phyloP scores from a whole-genome alignment of 78 protist genomes.

The Tieghemostelium lacteum region DNA sequence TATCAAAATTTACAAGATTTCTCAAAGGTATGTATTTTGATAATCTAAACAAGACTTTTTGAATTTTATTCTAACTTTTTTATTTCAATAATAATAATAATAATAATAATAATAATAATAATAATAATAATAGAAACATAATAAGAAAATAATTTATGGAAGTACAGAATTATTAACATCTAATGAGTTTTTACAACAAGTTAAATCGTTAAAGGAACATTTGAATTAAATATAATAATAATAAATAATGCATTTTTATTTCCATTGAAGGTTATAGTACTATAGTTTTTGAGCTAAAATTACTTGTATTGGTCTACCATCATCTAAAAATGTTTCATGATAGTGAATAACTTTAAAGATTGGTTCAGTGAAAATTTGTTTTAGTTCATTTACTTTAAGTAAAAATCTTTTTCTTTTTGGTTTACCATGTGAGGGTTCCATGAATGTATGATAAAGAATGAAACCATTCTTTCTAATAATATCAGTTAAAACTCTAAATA shows the following conservation, averaged over 20 bases:
- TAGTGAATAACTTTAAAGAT: conserved; percentile 50
- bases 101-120: background rate
- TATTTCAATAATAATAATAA: background rate
- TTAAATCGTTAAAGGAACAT: too few relatives aligned
- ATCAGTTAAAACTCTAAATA: conserved; percentile 21
- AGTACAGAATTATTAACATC: conserved; percentile 78
- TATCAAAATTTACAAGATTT: conserved; percentile 89
- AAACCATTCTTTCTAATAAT: conserved; percentile 67
- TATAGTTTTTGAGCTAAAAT: conserved; percentile 24
- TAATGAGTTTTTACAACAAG: conserved; percentile 72
- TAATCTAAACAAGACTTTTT: background rate
- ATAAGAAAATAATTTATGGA: conserved; percentile 81
- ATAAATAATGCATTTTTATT: too few relatives aligned
- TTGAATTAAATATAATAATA: too few relatives aligned
- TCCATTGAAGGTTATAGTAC: too few relatives aligned
- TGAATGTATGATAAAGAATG: conserved; percentile 64
- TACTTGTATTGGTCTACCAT: conserved; percentile 73
- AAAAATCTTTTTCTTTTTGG: conserved; percentile 59
- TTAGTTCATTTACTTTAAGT: conserved; percentile 54
- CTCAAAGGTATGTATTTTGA: conserved; percentile 32
- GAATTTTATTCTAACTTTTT: background rate
- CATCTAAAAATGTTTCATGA: conserved; percentile 58
- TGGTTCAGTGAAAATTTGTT: conserved; percentile 9
- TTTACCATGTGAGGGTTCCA: conserved; percentile 71
- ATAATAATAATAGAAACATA: conserved; percentile 25